Evolutionary conservation across 306 rosid genomes (phyloP), one percentile per base, ranked within the genome.

Genomic region (Cucurbita moschata): DNA sequence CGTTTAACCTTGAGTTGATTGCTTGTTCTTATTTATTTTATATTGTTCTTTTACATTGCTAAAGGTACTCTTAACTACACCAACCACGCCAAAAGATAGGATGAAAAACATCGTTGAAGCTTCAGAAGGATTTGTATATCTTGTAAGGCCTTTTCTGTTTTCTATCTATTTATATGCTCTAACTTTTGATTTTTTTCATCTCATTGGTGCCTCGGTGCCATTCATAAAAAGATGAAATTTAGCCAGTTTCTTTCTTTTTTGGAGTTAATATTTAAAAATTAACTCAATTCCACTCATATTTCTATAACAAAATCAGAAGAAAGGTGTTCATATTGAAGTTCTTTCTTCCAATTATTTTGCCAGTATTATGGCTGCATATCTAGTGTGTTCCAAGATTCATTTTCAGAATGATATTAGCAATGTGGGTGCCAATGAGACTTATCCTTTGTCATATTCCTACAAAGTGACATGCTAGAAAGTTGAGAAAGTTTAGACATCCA

Each of bases 41-140:
- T 39, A 7, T 63, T 63, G 16, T 3, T 37, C 3, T 63, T 16
- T 40, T 63, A 63, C 13, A 63, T 68, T 67, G 73, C 47, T 23
- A 19, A 71, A 93, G 98, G 98, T 93, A 68, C 86, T 93, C 62
- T 91, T 90, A 58, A 93, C 98, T 11, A 93, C 98, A 51, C 97
- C 98, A 37, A 93, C 98, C 23, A 93, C 98, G 61, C 98, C 97
- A 53, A 82, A 43, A 18, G 64, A 82, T 57, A 81, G 97, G 61
- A 93, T 93, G 98, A 88, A 85, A 81, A 88, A 87, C 72, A 93
- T 93, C 77, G 97, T 78, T 56, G 90, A 90, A 80, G 90, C 88
- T 43, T 72, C 98, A 5, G 92, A 93, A 74, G 96, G 97, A 79
- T 90, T 90, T 86, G 79, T 90, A 16, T 93, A 93, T 73, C 90